Percentiles rank a stretch among this genome's conserved stretches.
These are phyloP conservation scores for Naematelia aurantialba DNA, from an alignment of 768 basidiomycete genomes.

Conservation along the genomic window DNA sequence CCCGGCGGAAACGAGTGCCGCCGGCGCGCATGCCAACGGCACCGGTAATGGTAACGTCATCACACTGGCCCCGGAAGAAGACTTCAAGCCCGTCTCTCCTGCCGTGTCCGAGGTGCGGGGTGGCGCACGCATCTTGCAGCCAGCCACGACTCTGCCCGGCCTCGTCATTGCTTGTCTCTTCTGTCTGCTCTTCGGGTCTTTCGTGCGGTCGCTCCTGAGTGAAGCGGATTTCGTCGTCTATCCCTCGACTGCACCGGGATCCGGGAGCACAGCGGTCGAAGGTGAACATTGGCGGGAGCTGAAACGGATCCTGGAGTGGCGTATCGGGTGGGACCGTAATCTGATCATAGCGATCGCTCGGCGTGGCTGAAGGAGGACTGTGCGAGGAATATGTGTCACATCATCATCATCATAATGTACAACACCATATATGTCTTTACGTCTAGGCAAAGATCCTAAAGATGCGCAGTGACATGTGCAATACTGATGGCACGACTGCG, in stretches of 20 bases:
- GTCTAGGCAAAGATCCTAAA: neutral
- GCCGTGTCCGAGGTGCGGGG: neutral
- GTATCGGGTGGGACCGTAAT: slow-evolving; percentile 78
- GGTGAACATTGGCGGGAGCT: slow-evolving; percentile 78
- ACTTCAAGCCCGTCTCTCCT: neutral
- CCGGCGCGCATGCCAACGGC: too few species aligned
- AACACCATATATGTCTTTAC: neutral
- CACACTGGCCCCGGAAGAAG: slow-evolving; percentile 1
- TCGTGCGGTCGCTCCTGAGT: slow-evolving; percentile 79
- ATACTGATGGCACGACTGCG: too few species aligned
- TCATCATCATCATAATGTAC: neutral
- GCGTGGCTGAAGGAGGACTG: slow-evolving; percentile 1
- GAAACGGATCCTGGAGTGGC: slow-evolving; percentile 71
- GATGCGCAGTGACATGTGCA: neutral
- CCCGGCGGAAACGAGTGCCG: slow-evolving; percentile 11
- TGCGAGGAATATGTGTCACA: neutral
- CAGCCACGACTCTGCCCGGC: slow-evolving; percentile 48
- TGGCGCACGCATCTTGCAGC: neutral
- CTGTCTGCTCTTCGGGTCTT: slow-evolving; percentile 84
- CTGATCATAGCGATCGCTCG: slow-evolving; percentile 80
- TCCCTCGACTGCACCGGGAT: slow-evolving; percentile 13
- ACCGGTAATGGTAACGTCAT: too few species aligned
- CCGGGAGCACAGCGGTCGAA: slow-evolving; percentile 17
- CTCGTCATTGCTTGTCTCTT: slow-evolving; percentile 76
- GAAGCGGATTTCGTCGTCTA: slow-evolving; percentile 89